These are phyloP conservation scores for Lachancea mirantina DNA, from an alignment of 805 yeast species.

Conservation along the genomic window DNA sequence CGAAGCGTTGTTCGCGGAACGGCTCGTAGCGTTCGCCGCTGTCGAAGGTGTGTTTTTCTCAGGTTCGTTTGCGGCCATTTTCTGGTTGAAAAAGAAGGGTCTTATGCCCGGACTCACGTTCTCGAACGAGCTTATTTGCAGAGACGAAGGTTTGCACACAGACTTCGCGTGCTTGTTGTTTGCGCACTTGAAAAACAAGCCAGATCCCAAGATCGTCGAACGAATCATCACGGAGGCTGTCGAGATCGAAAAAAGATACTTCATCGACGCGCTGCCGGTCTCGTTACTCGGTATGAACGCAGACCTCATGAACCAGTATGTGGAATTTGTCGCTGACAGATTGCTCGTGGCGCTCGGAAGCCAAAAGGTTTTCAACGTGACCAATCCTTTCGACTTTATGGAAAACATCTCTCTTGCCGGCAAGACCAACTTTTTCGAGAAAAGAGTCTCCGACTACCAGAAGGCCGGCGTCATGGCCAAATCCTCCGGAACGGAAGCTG, in stretches of 20 bases:
- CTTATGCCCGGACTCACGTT: conserved; percentile 98
- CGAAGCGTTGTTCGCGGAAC: conserved; percentile 86
- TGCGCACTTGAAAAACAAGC: conserved; percentile 88
- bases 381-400: conserved; percentile 98
- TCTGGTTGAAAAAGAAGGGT: conserved; percentile 99
- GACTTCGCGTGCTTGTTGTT: conserved; percentile 95
- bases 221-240: conserved; percentile 93
- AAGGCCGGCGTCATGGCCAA: conserved; percentile 98
- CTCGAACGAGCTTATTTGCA: conserved; percentile 93
- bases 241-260: conserved; percentile 85
- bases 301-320: conserved; percentile 93
- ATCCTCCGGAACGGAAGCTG: conserved; percentile 42
- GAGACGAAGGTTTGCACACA: conserved; percentile 98
- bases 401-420: conserved; percentile 98
- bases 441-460: conserved; percentile 97
- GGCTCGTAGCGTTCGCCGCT: conserved; percentile 97
- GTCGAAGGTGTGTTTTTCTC: conserved; percentile 98
- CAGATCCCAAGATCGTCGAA: conserved; percentile 69
- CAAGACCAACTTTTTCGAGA: conserved; percentile 97
- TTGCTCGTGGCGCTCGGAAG: conserved; percentile 85
- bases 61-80: conserved; percentile 96
- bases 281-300: conserved; percentile 92
- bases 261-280: conserved; percentile 91
- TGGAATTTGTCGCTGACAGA: conserved; percentile 96
- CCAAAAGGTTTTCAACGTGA: conserved; percentile 75